These are phyloP conservation scores for Pestalotiopsis sp. DNA, from an alignment of 2,329 filamentous ascomycete species.

Conservation along the genomic window DNA sequence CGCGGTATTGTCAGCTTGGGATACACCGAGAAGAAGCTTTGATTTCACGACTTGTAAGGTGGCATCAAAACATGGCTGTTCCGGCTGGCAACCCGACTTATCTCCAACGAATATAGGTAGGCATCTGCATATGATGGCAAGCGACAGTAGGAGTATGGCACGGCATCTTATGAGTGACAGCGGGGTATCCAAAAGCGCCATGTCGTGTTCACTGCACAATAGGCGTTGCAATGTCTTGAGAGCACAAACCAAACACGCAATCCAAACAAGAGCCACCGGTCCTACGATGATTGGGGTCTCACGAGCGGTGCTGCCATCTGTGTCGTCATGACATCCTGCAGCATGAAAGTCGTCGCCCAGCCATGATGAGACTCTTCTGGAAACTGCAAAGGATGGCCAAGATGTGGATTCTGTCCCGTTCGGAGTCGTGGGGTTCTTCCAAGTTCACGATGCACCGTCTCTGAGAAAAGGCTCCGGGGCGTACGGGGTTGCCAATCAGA, in stretches of 20 bases:
- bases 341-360: neutral
- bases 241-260: too few relatives aligned
- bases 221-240: too few relatives aligned
- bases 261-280: too few relatives aligned
- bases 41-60: neutral
- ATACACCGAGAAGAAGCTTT: neutral
- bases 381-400: neutral
- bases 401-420: neutral
- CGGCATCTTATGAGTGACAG: neutral
- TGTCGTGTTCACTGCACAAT: too few relatives aligned
- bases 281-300: too few relatives aligned
- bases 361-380: neutral
- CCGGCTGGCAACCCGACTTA: neutral
- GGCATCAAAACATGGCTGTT: neutral
- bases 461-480: constrained; percentile 8
- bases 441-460: neutral
- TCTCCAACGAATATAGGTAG: neutral
- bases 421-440: neutral
- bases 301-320: neutral
- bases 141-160: neutral
- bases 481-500: constrained; percentile 8
- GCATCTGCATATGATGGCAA: neutral
- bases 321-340: neutral
- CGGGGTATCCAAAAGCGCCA: too few relatives aligned
- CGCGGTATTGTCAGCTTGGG: neutral